phyloP scores from a whole-genome alignment of 106 monocot species.

The Dendrobium chrysotoxum region DNA sequence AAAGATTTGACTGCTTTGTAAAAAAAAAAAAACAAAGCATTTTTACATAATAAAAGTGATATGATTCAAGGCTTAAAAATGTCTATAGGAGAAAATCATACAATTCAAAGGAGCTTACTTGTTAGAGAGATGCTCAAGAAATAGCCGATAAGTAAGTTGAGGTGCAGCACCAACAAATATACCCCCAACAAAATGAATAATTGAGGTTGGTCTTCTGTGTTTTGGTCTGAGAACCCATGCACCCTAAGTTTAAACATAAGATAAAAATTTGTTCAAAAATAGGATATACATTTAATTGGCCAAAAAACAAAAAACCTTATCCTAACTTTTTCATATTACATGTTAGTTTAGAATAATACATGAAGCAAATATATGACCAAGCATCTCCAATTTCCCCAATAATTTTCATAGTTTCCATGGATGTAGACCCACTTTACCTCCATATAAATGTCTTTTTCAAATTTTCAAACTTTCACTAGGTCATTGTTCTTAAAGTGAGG shows the following conservation, averaged over 20 bases:
- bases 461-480: neutral
- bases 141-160: slow-evolving; percentile 88
- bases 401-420: neutral
- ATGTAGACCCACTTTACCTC: neutral
- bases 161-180: slow-evolving; percentile 97
- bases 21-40: neutral
- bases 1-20: neutral
- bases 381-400: neutral
- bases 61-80: neutral
- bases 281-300: neutral
- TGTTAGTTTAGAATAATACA: neutral
- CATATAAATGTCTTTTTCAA: neutral
- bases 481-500: neutral
- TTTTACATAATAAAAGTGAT: neutral
- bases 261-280: neutral
- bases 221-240: slow-evolving; percentile 86
- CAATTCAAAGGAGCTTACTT: slow-evolving; percentile 38
- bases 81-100: neutral
- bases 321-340: neutral
- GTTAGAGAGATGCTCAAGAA: slow-evolving; percentile 74
- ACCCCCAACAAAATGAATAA: slow-evolving; percentile 92
- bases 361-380: neutral
- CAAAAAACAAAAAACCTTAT: neutral
- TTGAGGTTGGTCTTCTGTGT: slow-evolving; percentile 44
- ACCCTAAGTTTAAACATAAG: slow-evolving; percentile 36